Conservation (phyloP, 352 stramenopile species). For the Phytophthora pinifolia region DNA sequence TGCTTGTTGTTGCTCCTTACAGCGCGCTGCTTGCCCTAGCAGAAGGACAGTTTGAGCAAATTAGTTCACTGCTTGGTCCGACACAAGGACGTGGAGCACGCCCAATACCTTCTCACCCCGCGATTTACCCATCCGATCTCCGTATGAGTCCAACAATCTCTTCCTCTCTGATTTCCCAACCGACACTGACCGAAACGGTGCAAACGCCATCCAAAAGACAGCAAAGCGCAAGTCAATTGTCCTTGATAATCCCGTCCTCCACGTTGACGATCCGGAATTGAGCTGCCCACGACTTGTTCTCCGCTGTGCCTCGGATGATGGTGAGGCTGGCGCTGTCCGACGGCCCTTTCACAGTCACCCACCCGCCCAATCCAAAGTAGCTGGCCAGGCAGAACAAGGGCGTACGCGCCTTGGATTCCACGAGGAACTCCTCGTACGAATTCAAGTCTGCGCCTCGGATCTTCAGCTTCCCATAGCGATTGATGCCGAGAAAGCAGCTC, state of each 20-base stretch:
- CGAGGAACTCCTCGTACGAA: conserved; percentile 78
- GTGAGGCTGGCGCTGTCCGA: conserved; percentile 30
- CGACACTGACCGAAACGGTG: too few species aligned
- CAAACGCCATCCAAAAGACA: too few species aligned
- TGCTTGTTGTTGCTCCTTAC: conserved; percentile 21
- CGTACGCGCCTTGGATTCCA: conserved; percentile 54
- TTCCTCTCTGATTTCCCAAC: too few species aligned
- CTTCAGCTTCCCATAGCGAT: conserved; percentile 68
- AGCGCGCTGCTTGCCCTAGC: conserved; percentile 31
- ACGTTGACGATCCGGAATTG: conserved; percentile 64
- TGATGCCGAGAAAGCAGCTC: conserved; percentile 69
- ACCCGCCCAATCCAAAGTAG: conserved; percentile 74
- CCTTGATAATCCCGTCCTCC: conserved; percentile 30
- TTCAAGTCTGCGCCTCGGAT: conserved; percentile 56
- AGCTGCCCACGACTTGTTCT: conserved; percentile 63
- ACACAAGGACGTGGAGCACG: too few species aligned
- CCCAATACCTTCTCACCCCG: too few species aligned
- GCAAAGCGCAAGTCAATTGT: neutral
- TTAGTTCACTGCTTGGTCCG: too few species aligned
- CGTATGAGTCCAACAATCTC: too few species aligned
- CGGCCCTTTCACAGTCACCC: conserved; percentile 37
- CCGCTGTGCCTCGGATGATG: conserved; percentile 56
- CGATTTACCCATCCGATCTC: too few species aligned
- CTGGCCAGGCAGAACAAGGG: conserved; percentile 67
- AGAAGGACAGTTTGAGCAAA: too few species aligned